Evolutionary conservation across 108 stramenopile genomes (phyloP).

Genomic region (Mediolabrus comicus): DNA sequence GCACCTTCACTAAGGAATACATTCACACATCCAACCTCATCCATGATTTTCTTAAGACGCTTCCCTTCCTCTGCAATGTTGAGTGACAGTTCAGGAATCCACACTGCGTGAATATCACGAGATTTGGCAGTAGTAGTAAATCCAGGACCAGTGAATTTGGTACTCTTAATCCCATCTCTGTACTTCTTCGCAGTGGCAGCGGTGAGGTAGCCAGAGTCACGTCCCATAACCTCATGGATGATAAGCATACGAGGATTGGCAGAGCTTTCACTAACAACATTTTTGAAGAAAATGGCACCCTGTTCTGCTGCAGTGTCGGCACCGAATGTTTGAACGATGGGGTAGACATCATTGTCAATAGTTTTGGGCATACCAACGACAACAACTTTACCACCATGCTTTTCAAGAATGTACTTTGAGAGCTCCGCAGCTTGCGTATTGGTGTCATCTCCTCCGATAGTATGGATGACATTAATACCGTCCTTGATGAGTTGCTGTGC

Average conservation of each 20-base stretch:
- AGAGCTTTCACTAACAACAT: constrained; percentile 79
- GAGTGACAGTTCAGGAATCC: constrained; percentile 82
- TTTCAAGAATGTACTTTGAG: constrained; percentile 78
- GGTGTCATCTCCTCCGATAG: constrained; percentile 93
- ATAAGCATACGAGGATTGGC: constrained; percentile 93
- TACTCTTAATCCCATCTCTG: constrained; percentile 52
- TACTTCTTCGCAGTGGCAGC: constrained; percentile 81
- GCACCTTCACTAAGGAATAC: constrained; percentile 91
- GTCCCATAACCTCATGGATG: constrained; percentile 92
- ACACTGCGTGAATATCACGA: constrained; percentile 89
- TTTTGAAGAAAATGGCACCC: constrained; percentile 84
- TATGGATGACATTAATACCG: constrained; percentile 84
- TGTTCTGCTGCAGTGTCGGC: constrained; percentile 88
- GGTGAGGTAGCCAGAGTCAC: constrained; percentile 86
- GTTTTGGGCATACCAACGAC: constrained; percentile 93
- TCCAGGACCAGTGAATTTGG: constrained; percentile 43
- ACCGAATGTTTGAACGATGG: constrained; percentile 88
- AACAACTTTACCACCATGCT: constrained; percentile 78
- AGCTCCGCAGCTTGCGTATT: constrained; percentile 91
- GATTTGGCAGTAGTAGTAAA: constrained; percentile 48
- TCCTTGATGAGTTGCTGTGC: constrained; percentile 79
- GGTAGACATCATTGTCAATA: constrained; percentile 87
- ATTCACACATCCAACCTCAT: constrained; percentile 84
- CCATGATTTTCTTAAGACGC: constrained; percentile 86
- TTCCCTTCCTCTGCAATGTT: constrained; percentile 75